These are phyloP conservation scores for Colletotrichum godetiae DNA, from an alignment of 2,329 filamentous ascomycete genomes.

Conservation along the genomic window DNA sequence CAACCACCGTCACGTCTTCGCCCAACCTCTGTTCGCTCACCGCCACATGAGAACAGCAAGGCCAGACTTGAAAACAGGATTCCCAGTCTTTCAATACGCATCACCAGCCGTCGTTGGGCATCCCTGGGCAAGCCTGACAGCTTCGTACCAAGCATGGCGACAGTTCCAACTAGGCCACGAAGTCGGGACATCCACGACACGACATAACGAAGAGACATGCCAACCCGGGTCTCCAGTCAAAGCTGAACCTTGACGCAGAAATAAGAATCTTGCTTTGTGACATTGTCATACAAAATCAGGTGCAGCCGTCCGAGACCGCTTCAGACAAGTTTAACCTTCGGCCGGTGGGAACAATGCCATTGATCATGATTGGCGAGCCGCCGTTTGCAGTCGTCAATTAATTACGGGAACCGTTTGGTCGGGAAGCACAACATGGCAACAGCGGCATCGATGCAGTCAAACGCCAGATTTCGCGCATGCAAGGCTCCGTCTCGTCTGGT, in stretches of 20 bases:
- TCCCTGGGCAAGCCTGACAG: background rate
- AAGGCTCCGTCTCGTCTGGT: slow-evolving; percentile 21
- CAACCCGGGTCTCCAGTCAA: slow-evolving; percentile 3
- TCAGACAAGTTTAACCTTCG: slow-evolving; percentile 33
- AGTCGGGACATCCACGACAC: slow-evolving; percentile 6
- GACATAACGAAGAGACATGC: background rate
- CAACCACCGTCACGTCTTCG: slow-evolving; percentile 6
- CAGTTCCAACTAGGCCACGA: background rate
- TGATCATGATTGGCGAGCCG: slow-evolving; percentile 33
- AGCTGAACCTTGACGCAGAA: slow-evolving; percentile 9
- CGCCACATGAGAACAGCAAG: slow-evolving; percentile 16
- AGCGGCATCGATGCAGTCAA: slow-evolving; percentile 40
- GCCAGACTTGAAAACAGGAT: background rate
- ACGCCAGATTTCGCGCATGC: slow-evolving; percentile 41
- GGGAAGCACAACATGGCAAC: slow-evolving; percentile 38
- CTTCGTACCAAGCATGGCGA: background rate
- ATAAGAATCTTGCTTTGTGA: slow-evolving; percentile 26
- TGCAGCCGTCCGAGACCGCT: slow-evolving; percentile 33
- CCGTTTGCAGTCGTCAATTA: slow-evolving; percentile 37
- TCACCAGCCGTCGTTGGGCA: slow-evolving; percentile 3
- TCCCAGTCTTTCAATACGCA: background rate
- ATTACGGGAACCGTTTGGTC: slow-evolving; percentile 35
- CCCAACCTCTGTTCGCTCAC: slow-evolving; percentile 22
- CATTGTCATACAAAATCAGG: slow-evolving; percentile 26
- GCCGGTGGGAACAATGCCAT: slow-evolving; percentile 33